Conservation (phyloP, 768 basidiomycete species). For the Leccinum barrowsii region DNA sequence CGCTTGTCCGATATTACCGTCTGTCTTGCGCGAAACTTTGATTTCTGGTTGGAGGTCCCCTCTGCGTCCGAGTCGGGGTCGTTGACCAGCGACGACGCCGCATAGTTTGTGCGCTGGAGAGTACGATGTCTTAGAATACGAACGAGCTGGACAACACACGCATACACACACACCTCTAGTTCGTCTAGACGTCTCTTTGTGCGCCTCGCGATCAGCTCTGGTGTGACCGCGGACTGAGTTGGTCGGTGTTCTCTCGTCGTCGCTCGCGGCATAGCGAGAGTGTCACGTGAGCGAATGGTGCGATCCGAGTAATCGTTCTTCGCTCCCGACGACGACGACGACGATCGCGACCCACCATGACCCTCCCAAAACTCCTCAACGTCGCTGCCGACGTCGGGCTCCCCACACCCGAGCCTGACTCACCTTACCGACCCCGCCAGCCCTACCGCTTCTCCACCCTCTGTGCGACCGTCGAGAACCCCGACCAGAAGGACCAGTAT, state of each 20-base stretch:
- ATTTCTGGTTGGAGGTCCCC: conserved; percentile 21
- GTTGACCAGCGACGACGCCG: conserved; percentile 40
- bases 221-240: conserved; percentile 35
- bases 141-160: neutral
- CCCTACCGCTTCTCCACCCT: conserved; percentile 88
- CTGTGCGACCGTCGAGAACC: conserved; percentile 90
- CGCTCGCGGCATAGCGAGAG: conserved; percentile 16
- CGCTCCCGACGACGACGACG: neutral
- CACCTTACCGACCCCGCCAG: conserved; percentile 61
- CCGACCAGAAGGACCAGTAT: conserved; percentile 90
- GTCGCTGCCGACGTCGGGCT: conserved; percentile 43
- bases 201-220: conserved; percentile 71
- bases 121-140: conserved; percentile 1
- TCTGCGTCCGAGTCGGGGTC: conserved; percentile 31
- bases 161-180: conserved; percentile 56
- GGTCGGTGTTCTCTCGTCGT: conserved; percentile 25
- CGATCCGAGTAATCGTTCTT: conserved; percentile 5
- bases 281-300: conserved; percentile 23
- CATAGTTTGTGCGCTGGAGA: conserved; percentile 71
- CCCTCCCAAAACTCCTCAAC: conserved; percentile 4
- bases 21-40: conserved; percentile 69
- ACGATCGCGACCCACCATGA: conserved; percentile 11
- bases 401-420: conserved; percentile 81
- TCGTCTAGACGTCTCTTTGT: conserved; percentile 78
- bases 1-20: conserved; percentile 74